Evolutionary conservation across 306 rosid genomes (phyloP).

Genomic region (Prunus salicina): DNA sequence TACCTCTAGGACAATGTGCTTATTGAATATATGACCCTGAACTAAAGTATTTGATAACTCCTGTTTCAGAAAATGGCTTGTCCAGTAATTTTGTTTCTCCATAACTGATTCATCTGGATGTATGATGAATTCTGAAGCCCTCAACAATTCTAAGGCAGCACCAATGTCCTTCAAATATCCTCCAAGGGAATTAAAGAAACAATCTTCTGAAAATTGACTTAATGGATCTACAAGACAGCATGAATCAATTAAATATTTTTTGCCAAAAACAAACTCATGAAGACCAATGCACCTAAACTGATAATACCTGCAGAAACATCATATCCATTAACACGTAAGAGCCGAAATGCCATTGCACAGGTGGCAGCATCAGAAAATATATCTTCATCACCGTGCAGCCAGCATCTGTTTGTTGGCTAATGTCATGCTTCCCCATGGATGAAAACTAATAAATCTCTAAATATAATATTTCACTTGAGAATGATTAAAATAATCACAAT

Average conservation of each 20-base stretch:
- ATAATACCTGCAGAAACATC: slow-evolving; percentile 62
- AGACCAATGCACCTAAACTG: slow-evolving; percentile 19
- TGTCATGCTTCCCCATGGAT: not conserved
- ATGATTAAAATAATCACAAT: not conserved
- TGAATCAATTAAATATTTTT: not conserved
- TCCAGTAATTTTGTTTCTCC: slow-evolving; percentile 51
- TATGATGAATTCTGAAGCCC: slow-evolving; percentile 63
- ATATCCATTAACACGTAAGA: slow-evolving; percentile 61
- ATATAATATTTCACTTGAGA: not conserved
- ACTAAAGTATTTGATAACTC: slow-evolving; percentile 21
- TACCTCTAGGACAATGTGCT: slow-evolving; percentile 57
- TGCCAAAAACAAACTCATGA: slow-evolving; percentile 4
- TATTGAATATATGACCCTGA: slow-evolving; percentile 25
- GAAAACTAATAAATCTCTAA: slow-evolving; percentile 3
- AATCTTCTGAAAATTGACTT: slow-evolving; percentile 53
- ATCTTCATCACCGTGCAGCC: slow-evolving; percentile 63
- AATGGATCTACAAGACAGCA: slow-evolving; percentile 56
- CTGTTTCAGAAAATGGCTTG: slow-evolving; percentile 49
- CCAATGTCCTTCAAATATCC: slow-evolving; percentile 65
- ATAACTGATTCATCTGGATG: slow-evolving; percentile 62
- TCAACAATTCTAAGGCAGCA: slow-evolving; percentile 60
- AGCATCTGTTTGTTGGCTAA: slow-evolving; percentile 42
- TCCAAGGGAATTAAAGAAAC: slow-evolving; percentile 57
- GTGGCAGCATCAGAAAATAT: slow-evolving; percentile 63
- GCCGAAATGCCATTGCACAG: slow-evolving; percentile 78